These are phyloP conservation scores for Udeniomyces megalosporus DNA, from an alignment of 768 basidiomycete genomes.

Conservation along the genomic window DNA sequence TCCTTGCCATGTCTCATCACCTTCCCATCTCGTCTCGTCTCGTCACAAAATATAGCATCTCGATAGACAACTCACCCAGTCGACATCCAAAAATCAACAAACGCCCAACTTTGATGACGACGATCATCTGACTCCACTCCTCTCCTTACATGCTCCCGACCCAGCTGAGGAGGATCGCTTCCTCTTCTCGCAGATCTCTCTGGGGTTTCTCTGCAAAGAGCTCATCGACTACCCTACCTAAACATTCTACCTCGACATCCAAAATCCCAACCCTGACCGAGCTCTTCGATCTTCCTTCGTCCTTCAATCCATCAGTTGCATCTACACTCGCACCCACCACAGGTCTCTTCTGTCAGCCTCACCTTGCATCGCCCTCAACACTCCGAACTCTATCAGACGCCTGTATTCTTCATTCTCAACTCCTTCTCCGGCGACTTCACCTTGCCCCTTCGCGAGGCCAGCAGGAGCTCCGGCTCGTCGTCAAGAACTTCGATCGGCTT, in stretches of 20 bases:
- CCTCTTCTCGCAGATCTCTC: too few species aligned
- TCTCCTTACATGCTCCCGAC: too few species aligned
- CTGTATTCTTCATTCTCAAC: constrained; percentile 60
- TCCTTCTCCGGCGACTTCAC: constrained; percentile 70
- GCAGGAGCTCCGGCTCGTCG: constrained; percentile 61
- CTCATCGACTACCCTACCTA: not conserved
- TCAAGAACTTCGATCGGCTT: constrained; percentile 90
- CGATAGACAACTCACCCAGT: too few species aligned
- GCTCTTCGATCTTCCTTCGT: constrained; percentile 9
- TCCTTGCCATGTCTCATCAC: too few species aligned
- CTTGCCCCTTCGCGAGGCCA: constrained; percentile 42
- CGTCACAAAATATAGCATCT: too few species aligned
- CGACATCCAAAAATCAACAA: too few species aligned
- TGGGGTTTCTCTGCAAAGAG: not conserved
- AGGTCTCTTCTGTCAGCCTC: constrained; percentile 71
- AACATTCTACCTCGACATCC: not conserved
- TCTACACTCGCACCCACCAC: constrained; percentile 37
- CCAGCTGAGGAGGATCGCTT: too few species aligned
- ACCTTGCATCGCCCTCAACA: constrained; percentile 50
- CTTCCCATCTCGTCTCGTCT: too few species aligned
- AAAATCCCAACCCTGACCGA: constrained; percentile 2
- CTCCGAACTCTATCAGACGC: constrained; percentile 59
- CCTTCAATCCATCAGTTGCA: not conserved
- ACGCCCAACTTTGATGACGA: too few species aligned
- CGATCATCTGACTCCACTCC: too few species aligned